Base-by-base conservation (phyloP, 1,284 basidiomycete genomes). In the Coriolopsis trogii region DNA sequence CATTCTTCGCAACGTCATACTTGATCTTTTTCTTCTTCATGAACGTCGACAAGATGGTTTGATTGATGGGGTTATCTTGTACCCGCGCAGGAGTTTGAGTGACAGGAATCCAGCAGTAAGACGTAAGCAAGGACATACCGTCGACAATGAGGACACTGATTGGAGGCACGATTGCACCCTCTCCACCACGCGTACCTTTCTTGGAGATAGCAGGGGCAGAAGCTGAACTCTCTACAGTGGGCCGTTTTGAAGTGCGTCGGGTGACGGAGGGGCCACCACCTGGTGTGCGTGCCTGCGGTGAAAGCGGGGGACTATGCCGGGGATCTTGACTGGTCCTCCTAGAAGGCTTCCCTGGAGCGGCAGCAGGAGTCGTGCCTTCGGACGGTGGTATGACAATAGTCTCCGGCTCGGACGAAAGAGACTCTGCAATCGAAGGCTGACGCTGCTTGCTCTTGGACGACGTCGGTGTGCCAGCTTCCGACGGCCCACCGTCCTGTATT, bases 51-150 rank as follows among this genome's bases (percentile, higher is more conserved):
- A 99, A 76, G 69, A 99, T 98, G 23, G 91, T 95, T 67, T 96
- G 95, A 70, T 99, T 99, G 75, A 99, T 99, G 3, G 93, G 92
- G 67, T 99, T 99, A 74, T 99, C 97, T 98, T 63, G 9, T 21
- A 20, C 46, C 15, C 34, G 21, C 15, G 41, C n/a, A 20, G 30
- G 31, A 48, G 41, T 6, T 37, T 41, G 29, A 41, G n/a, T 26
- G 26, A 40, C 41, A 28, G 5, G 18, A 4, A 34, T 23, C 15
- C n/a, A 31, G 28, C n/a, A 23, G 7, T 4, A 23, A 9, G 18
- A 15, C 21, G 12, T 10, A n/a, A 30, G 10, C 9, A 38, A 10
- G 24, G 4, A 74, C 83, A 55, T 54, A 93, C 95, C 95, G 70
- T 98, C 95, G 24, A 98, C 95, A 57, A 98, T 95, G 60, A 98